Percentiles rank a stretch among this genome's conserved stretches.
These are phyloP conservation scores for Vicia sativa DNA, from an alignment of 306 rosid genomes.

Conservation along the genomic window DNA sequence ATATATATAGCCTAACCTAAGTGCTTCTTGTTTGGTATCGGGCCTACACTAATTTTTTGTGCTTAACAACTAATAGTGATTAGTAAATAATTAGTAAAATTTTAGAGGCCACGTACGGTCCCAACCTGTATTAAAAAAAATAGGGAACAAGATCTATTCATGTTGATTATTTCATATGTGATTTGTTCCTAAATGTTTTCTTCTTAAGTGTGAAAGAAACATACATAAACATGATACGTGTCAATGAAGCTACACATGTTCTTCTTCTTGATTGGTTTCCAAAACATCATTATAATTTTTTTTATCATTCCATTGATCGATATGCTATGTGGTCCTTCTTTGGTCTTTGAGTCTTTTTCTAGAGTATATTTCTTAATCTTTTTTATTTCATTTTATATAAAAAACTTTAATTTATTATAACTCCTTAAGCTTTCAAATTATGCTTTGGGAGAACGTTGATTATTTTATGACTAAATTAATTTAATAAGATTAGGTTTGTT, in stretches of 20 bases:
- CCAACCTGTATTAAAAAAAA: slow-evolving; percentile 36
- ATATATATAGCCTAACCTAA: slow-evolving; percentile 38
- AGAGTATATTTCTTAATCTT: background rate
- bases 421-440: slow-evolving; percentile 17
- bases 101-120: slow-evolving; percentile 50
- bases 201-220: slow-evolving; percentile 40
- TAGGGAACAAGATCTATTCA: slow-evolving; percentile 67
- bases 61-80: slow-evolving; percentile 42
- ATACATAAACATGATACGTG: slow-evolving; percentile 52
- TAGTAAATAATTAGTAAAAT: slow-evolving; percentile 32
- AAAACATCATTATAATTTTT: slow-evolving; percentile 12
- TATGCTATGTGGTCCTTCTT: slow-evolving; percentile 58
- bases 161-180: slow-evolving; percentile 47
- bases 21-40: slow-evolving; percentile 51
- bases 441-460: slow-evolving; percentile 32
- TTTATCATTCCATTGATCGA: slow-evolving; percentile 40
- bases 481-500: slow-evolving; percentile 30
- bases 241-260: slow-evolving; percentile 58
- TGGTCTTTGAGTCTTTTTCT: background rate
- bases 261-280: slow-evolving; percentile 49
- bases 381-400: slow-evolving; percentile 1
- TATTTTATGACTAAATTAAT: slow-evolving; percentile 48
- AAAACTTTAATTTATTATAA: background rate
- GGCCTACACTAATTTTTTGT: slow-evolving; percentile 55
- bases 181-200: slow-evolving; percentile 69